phyloP scores from a whole-genome alignment of 129 eudicot species.

The Erigeron canadensis region DNA sequence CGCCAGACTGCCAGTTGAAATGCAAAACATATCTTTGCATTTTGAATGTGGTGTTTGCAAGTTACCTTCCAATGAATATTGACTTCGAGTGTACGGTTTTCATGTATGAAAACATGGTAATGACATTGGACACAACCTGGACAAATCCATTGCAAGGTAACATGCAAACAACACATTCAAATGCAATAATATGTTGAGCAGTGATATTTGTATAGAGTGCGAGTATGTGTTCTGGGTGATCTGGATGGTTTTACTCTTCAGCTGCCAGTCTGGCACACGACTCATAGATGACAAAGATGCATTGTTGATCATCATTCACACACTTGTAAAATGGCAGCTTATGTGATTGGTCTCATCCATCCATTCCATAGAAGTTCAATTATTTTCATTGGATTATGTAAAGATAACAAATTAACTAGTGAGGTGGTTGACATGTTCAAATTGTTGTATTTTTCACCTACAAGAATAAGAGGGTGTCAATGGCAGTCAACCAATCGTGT shows the following conservation, averaged over 20 bases:
- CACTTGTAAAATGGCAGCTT: constrained; percentile 17
- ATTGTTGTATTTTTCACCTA: background rate
- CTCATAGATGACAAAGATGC: constrained; percentile 1
- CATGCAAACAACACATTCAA: background rate
- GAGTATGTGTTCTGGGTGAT: background rate
- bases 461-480: background rate
- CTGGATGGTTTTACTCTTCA: background rate
- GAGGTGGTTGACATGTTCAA: background rate
- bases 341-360: constrained; percentile 25
- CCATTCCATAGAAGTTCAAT: constrained; percentile 14
- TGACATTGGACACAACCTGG: background rate
- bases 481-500: background rate
- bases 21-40: background rate
- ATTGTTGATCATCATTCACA: background rate
- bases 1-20: background rate
- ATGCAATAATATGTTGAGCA: background rate
- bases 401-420: background rate
- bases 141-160: background rate
- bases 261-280: background rate
- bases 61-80: background rate
- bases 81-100: background rate
- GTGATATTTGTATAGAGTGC: background rate
- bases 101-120: background rate
- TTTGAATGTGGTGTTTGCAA: background rate
- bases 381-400: constrained; percentile 20